Evolutionary conservation across 2,329 filamentous ascomycete species (phyloP), one percentile per base, ranked within the genome.

Genomic region (Pestalotiopsis sp.): DNA sequence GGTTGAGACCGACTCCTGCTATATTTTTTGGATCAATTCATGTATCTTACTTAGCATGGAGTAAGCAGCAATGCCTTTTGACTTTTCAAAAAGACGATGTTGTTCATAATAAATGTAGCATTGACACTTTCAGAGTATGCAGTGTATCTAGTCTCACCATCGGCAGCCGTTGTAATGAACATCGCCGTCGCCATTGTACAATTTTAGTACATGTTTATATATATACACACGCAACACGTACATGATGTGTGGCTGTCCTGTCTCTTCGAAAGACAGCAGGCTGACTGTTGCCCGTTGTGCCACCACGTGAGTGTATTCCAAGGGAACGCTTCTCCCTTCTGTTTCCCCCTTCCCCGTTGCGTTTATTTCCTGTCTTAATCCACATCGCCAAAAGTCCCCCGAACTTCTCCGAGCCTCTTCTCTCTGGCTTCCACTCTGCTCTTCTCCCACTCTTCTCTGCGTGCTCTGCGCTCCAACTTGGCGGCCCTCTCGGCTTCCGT

Each of bases 1-100:
- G 94, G 94, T 23, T 97, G 81, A 79, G 68, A 64, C n/a, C 45
- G 17, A 60, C 12, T 36, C 9, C 20, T 52, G 7, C 14, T 52
- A 9, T 20, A 52, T 17, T 11, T n/a, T 17, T 52, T n/a, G 14
- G 17, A 7, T 23, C 23, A 23, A 60, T 23, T 31, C 25, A 60
- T n/a, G 7, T 60, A 60, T 60, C 14, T 11, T 7, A 11, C 14
- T 11, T 7, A 11, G 11, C 11, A 27, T 27, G 17, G 45, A 52
- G 45, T n/a, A 9, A 20, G 17, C 45, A n/a, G 9, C n/a, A 9
- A n/a, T 52, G 17, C 9, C 20, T 3, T 52, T n/a, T 6, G n/a
- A 4, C 6, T 11, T 52, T n/a, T 5, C n/a, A 52, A n/a, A 52
- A 36, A 9, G 7, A 36, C 31, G 31, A 36, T 36, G 31, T 36